Base-by-base conservation (phyloP, 805 yeast species). In the Dipodascopsis tothii region DNA sequence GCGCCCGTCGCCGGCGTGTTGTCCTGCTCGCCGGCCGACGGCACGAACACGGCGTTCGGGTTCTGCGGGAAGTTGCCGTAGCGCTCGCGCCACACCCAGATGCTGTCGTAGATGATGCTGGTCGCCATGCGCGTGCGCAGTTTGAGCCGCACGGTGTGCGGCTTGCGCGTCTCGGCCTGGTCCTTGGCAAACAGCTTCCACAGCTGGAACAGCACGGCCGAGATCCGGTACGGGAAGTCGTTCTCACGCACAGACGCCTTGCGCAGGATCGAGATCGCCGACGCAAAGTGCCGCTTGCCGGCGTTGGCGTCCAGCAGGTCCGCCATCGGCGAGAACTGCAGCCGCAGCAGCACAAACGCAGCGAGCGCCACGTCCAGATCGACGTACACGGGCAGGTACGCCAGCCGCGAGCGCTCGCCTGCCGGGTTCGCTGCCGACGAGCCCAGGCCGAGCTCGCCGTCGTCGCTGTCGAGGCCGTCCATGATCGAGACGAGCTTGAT, bases 131-230 rank as follows among this genome's bases (percentile, higher is more conserved):
- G 74, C 3, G 94, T 81, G 39, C 84, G 71, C 14, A 88, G 73
- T 16, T 40, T 50, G 20, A 62, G 54, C 5, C 35, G 38, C 5
- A 60, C 59, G 6, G 56, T 44, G 5, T 48, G 41, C 18, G 45
- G 48, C n/a, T 51, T 45, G 11, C 54, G 45, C 6, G 52, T 37
- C 14, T 49, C 52, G 6, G 42, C 41, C 37, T 43, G 33, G 27
- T 49, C 53, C 25, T 39, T 49, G 40, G 81, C 75, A 62, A 84
- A 84, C 46, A 87, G 70, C 47, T 82, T 84, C 98, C 98, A 90
- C 69, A 87, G 80, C 58, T 87, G 87, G 57, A 83, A 75, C 92
- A 92, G 85, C 46, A 92, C 86, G 5, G 95, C 96, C 37, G 94
- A 80, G 0, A 95, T 84, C 52, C 97, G 74, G 60, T 84, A 85